Evolutionary conservation across 169 alveolate genomes (phyloP).

Genomic region (Amoebophrya sp.): DNA sequence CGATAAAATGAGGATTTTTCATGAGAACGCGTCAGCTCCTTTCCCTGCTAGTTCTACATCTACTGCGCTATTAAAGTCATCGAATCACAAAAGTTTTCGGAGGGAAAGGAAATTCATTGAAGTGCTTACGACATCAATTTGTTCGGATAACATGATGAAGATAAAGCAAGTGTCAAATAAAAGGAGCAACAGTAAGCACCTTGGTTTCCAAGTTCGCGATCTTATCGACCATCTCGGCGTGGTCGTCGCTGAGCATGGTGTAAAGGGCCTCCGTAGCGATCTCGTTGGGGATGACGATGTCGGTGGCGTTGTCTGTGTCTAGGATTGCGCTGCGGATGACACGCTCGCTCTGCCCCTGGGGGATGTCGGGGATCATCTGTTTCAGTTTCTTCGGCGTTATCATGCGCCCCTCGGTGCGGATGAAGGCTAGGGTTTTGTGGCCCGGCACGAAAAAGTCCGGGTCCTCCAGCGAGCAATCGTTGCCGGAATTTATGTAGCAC

Average conservation of each 20-base stretch:
- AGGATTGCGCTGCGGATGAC: not conserved
- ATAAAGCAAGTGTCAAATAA: too few species aligned
- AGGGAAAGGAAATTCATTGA: too few species aligned
- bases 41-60: too few species aligned
- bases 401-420: not conserved
- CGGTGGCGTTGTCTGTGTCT: not conserved
- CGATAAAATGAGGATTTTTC: too few species aligned
- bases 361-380: not conserved
- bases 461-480: not conserved
- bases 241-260: not conserved
- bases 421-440: not conserved
- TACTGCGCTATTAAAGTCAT: too few species aligned
- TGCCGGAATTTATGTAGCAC: not conserved
- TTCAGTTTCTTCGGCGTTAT: not conserved
- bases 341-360: not conserved
- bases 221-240: not conserved
- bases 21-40: too few species aligned
- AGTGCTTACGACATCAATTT: too few species aligned
- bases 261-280: not conserved
- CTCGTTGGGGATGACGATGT: not conserved
- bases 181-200: too few species aligned
- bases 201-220: not conserved
- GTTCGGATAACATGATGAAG: too few species aligned
- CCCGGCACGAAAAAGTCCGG: not conserved
- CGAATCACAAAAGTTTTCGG: too few species aligned